Evolutionary conservation across 371 early-diverging fungal genomes (phyloP).

Genomic region (Syncephalastrum racemosum): DNA sequence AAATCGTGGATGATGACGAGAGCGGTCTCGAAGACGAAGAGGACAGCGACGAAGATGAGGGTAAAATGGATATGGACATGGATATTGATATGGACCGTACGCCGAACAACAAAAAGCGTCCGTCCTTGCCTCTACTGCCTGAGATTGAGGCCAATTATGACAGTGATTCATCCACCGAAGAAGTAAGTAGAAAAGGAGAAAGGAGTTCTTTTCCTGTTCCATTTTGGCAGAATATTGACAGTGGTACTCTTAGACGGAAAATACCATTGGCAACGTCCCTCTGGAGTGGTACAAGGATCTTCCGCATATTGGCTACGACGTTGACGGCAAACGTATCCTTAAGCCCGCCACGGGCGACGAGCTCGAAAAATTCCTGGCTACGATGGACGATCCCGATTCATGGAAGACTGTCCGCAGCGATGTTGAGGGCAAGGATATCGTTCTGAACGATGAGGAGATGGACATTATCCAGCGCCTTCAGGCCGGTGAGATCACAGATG

Average conservation of each 20-base stretch:
- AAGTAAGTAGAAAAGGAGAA: conserved; percentile 41
- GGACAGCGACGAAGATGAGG: too few relatives aligned
- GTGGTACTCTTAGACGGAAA: conserved; percentile 43
- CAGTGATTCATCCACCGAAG: conserved; percentile 89
- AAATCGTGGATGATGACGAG: conserved; percentile 8
- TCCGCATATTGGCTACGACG: conserved; percentile 95
- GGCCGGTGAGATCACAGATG: conserved; percentile 79
- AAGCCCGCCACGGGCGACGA: conserved; percentile 88
- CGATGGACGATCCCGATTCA: conserved; percentile 90
- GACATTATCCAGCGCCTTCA: conserved; percentile 89
- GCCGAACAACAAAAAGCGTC: background rate
- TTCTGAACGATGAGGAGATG: conserved; percentile 84
- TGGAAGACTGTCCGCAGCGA: conserved; percentile 89
- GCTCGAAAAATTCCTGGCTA: conserved; percentile 88
- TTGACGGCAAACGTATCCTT: conserved; percentile 88
- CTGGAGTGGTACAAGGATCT: conserved; percentile 96
- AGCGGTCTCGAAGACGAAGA: too few relatives aligned
- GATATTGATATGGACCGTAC: too few relatives aligned
- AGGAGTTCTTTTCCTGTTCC: too few relatives aligned
- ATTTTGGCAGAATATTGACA: background rate
- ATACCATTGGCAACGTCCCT: conserved; percentile 92
- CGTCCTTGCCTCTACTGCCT: conserved; percentile 42
- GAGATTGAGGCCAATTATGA: conserved; percentile 92
- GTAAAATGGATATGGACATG: too few relatives aligned
- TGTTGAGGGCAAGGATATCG: conserved; percentile 76